Evolutionary conservation across 2,329 filamentous ascomycete genomes (phyloP).

Genomic region (Teratosphaeria epicoccoides): DNA sequence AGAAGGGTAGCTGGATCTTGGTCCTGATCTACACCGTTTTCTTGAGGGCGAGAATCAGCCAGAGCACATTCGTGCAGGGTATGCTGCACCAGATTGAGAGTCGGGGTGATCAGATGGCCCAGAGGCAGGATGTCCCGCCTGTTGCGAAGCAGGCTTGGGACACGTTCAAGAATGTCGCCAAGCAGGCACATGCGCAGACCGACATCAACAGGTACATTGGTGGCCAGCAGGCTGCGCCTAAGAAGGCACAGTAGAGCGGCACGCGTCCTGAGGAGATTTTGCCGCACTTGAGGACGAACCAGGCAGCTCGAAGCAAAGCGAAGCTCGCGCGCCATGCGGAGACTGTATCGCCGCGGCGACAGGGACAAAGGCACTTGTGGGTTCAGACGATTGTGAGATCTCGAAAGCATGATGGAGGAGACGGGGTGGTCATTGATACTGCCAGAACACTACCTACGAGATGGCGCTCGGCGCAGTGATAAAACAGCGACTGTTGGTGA

Average conservation of each 20-base stretch:
- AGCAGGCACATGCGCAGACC: slow-evolving; percentile 68
- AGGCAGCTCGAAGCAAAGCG: too few relatives aligned
- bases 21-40: slow-evolving; percentile 80
- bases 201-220: slow-evolving; percentile 64
- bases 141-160: slow-evolving; percentile 71
- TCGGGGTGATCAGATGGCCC: slow-evolving; percentile 68
- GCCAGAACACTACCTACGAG: background rate
- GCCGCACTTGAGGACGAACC: background rate
- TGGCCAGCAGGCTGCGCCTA: slow-evolving; percentile 44
- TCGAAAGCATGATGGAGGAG: background rate
- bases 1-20: slow-evolving; percentile 82
- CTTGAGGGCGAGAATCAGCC: slow-evolving; percentile 77
- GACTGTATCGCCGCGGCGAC: too few relatives aligned
- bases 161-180: slow-evolving; percentile 58
- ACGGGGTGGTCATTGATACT: background rate
- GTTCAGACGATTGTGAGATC: too few relatives aligned
- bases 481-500: background rate
- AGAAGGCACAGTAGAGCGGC: slow-evolving; percentile 52
- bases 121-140: slow-evolving; percentile 78
- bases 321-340: too few relatives aligned
- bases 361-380: too few relatives aligned
- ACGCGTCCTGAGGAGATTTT: background rate
- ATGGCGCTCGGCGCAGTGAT: background rate
- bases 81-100: slow-evolving; percentile 63
- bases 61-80: slow-evolving; percentile 87